phyloP scores from a whole-genome alignment of 352 stramenopile species.

The Plasmopara viticola region DNA sequence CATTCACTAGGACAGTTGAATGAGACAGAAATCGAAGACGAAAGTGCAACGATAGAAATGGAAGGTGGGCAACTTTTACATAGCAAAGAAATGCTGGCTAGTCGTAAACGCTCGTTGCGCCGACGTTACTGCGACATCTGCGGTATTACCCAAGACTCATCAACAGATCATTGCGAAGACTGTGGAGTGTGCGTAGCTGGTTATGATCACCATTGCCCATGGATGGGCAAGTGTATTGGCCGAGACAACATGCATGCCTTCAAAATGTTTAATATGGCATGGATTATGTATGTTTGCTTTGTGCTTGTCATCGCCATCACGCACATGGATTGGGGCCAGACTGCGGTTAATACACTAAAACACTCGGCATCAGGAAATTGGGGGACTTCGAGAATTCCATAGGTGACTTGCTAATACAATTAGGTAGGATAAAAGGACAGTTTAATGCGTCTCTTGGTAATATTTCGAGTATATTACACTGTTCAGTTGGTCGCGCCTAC shows the following conservation, averaged over 20 bases:
- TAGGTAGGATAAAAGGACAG: neutral
- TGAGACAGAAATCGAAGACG: constrained; percentile 11
- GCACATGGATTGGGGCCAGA: constrained; percentile 43
- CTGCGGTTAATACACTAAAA: constrained; percentile 33
- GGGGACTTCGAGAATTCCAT: constrained; percentile 9
- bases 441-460: neutral
- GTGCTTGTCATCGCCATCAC: constrained; percentile 54
- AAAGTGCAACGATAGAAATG: constrained; percentile 19
- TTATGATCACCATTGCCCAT: constrained; percentile 90
- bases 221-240: constrained; percentile 93
- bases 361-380: constrained; percentile 23
- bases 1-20: constrained; percentile 10
- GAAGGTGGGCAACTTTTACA: constrained; percentile 11
- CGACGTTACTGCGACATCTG: constrained; percentile 67
- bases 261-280: constrained; percentile 81
- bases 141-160: constrained; percentile 42
- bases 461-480: constrained; percentile 22
- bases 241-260: constrained; percentile 88
- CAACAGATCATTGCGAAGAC: constrained; percentile 89
- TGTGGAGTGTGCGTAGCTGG: constrained; percentile 89
- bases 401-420: too few species aligned
- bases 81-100: constrained; percentile 4
- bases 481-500: constrained; percentile 13
- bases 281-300: constrained; percentile 83
- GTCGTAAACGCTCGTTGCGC: constrained; percentile 8